Evolutionary conservation across 768 basidiomycete genomes (phyloP).

Genomic region (Tylopilus cervinicoccineus): DNA sequence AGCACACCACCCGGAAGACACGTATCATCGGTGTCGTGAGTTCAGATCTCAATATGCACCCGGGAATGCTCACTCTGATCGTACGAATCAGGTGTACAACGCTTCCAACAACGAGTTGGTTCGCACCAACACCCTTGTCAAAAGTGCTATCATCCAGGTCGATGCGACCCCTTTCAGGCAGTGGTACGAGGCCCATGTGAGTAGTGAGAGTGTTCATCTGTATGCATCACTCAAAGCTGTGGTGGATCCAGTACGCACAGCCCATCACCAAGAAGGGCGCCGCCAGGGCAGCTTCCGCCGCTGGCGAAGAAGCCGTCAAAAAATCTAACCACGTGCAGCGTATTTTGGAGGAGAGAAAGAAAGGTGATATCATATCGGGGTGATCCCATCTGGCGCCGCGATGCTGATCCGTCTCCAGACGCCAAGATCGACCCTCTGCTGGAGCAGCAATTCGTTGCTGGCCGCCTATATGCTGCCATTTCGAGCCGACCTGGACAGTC

Average conservation of each 20-base stretch:
- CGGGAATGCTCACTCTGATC: slow-evolving; percentile 4
- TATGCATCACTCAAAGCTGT: slow-evolving; percentile 1
- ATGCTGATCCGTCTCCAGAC: slow-evolving; percentile 41
- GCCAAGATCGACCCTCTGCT: slow-evolving; percentile 90
- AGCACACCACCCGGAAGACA: slow-evolving; percentile 92
- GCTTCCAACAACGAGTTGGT: slow-evolving; percentile 99
- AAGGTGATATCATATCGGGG: slow-evolving; percentile 49
- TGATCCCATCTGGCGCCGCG: not conserved
- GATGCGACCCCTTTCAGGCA: slow-evolving; percentile 99
- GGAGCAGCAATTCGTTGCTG: slow-evolving; percentile 87
- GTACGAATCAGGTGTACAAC: slow-evolving; percentile 78
- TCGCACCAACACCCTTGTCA: slow-evolving; percentile 98
- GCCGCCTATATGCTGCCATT: slow-evolving; percentile 92
- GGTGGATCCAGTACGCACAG: slow-evolving; percentile 73
- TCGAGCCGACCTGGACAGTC: slow-evolving; percentile 96
- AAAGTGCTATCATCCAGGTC: slow-evolving; percentile 93
- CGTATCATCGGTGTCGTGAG: slow-evolving; percentile 93
- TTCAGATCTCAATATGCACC: slow-evolving; percentile 19
- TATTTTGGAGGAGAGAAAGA: slow-evolving; percentile 84
- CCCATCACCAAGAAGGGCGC: slow-evolving; percentile 86
- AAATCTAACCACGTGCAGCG: slow-evolving; percentile 90
- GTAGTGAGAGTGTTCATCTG: slow-evolving; percentile 30
- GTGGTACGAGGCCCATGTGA: slow-evolving; percentile 97
- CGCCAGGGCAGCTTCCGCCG: slow-evolving; percentile 49
- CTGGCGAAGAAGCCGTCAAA: slow-evolving; percentile 61